Evolutionary conservation across 2,329 filamentous ascomycete genomes (phyloP), one percentile per base, ranked within the genome.

Genomic region (Clarireedia sp.): DNA sequence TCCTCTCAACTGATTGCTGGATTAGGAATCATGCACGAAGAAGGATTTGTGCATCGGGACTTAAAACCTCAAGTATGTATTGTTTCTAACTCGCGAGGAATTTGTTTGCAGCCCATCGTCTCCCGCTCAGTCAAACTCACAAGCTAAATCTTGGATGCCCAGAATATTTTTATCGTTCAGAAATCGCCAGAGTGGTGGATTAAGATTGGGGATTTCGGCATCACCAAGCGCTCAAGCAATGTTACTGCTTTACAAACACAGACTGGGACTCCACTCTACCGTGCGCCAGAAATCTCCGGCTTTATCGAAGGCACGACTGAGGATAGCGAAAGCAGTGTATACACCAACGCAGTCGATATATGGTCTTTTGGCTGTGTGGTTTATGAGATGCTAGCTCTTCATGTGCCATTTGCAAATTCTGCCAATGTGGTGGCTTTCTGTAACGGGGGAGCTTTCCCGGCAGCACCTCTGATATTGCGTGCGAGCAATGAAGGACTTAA

Each of bases 121-220:
- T 7, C 6, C 6, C 24, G 3, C 8, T 7, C 7, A 7, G 1
- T 26, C 6, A 8, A 26, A 26, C 24, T 26, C 24, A 26, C 2
- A 7, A 26, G 24, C 24, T 26, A 26, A 26, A 6, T 7, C 24
- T 26, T 7, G 6, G 8, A 26, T 26, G 24, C 24, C 24, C 24
- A 58, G 57, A 58, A 58, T 23, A 56, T 58, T 33, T 29, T 58
- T 9, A 44, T 58, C 2, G 17, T 40, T 14, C 23, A 16, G 3
- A 45, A 50, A 43, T 8, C 5, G 8, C 57, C 57, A 21, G 41
- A 52, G 4, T 73, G 70, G 70, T 69, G 68, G 66, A 63, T 74
- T 14, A 72, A 72, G 51, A 67, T 73, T n/a, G 68, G 61, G 6
- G 71, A 74, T 56, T 73, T 74, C 60, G 71, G 71, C 5, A 67